Percentiles rank a stretch among this genome's conserved stretches.
Evolutionary conservation across 2,329 filamentous ascomycete species (phyloP).

Genomic region (Leptodontidium sp.): DNA sequence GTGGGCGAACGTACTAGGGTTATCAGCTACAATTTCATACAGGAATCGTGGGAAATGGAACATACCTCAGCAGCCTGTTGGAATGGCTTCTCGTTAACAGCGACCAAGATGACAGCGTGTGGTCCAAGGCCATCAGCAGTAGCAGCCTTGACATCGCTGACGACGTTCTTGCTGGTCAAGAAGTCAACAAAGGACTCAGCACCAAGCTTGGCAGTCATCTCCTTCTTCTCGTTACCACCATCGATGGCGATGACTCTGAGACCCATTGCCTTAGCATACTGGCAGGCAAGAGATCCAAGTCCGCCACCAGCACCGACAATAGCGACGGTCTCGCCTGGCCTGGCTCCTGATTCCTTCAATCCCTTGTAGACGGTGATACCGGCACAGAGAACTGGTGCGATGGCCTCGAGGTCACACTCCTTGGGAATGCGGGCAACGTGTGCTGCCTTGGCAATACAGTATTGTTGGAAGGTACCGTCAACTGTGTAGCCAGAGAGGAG

Average conservation of each 20-base stretch:
- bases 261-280: conserved; percentile 94
- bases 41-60: neutral
- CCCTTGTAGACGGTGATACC: conserved; percentile 92
- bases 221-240: conserved; percentile 80
- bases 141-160: conserved; percentile 83
- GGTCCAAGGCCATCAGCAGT: conserved; percentile 84
- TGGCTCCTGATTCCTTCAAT: conserved; percentile 81
- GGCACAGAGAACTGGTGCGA: conserved; percentile 83
- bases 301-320: conserved; percentile 89
- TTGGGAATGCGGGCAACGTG: conserved; percentile 86
- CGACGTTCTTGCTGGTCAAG: conserved; percentile 75
- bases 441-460: conserved; percentile 84
- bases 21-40: neutral
- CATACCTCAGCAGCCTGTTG: conserved; percentile 78
- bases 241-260: conserved; percentile 84
- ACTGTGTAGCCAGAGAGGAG: conserved; percentile 90
- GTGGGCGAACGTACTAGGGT: conserved; percentile 77
- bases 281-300: conserved; percentile 79
- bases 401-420: conserved; percentile 75
- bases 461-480: conserved; percentile 93
- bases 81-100: conserved; percentile 90
- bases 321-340: conserved; percentile 79
- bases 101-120: conserved; percentile 86
- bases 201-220: conserved; percentile 75
- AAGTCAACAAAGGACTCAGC: conserved; percentile 84